Conservation (phyloP, 345 rosid species). For the Lepidium aucheri region DNA sequence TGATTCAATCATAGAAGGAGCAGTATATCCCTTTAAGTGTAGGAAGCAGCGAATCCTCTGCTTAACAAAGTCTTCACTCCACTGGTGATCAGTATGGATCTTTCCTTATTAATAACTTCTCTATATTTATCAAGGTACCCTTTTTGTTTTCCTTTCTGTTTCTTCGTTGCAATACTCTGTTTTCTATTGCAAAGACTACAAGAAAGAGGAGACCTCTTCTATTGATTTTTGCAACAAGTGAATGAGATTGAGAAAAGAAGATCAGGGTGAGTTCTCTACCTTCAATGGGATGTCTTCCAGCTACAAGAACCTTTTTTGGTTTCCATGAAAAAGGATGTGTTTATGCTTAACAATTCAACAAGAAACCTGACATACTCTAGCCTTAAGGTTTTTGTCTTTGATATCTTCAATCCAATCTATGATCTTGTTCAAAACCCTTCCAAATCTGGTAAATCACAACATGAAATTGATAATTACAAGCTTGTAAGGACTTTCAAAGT, state of each 20-base stretch:
- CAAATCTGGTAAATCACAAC: constrained; percentile 35
- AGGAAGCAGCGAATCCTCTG: too few species aligned
- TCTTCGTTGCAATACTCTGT: too few species aligned
- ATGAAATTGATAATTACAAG: neutral
- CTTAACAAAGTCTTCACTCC: too few species aligned
- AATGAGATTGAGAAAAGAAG: constrained; percentile 63
- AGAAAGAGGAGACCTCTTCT: too few species aligned
- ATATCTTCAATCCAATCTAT: constrained; percentile 65
- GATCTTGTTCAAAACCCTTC: constrained; percentile 59
- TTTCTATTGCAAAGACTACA: too few species aligned
- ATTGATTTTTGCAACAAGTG: too few species aligned
- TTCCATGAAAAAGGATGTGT: constrained; percentile 57
- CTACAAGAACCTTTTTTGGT: constrained; percentile 65
- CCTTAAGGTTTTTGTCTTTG: constrained; percentile 64
- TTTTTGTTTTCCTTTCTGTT: too few species aligned
- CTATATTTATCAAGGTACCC: too few species aligned
- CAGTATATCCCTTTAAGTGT: too few species aligned
- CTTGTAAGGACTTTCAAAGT: constrained; percentile 48
- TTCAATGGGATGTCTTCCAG: constrained; percentile 84
- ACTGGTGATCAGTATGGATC: too few species aligned
- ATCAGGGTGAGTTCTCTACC: constrained; percentile 82
- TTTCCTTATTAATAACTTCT: too few species aligned
- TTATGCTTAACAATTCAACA: constrained; percentile 70
- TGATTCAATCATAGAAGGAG: too few species aligned
- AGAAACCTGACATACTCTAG: constrained; percentile 57